Evolutionary conservation across 768 basidiomycete species (phyloP), one percentile per base, ranked within the genome.

Genomic region (Phlegmacium glaucopus): DNA sequence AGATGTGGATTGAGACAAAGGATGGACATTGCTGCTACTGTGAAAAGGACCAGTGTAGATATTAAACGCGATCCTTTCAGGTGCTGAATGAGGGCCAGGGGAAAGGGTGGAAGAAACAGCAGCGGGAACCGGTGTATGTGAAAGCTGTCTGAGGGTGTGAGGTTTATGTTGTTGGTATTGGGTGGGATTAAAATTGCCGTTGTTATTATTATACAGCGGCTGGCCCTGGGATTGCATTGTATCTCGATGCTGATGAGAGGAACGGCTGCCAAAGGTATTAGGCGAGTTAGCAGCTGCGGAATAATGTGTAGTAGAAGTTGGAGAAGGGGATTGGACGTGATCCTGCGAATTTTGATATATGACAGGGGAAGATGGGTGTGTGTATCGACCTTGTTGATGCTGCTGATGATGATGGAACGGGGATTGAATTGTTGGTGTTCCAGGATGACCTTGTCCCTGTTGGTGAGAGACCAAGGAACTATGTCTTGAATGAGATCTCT

Each of bases 1-100:
- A 39, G 30, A 7, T 32, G 15, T 37, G 15, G 45, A 17, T 57
- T 49, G 22, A 46, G 52, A 6, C 52, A 51, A 5, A 54, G 48
- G 2, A 49, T 57, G 37, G 56, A 44, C 9, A 52, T 51, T 39
- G 12, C 39, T 35, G 6, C 45, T 37, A 17, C 49, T 44, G 28
- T 16, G 27, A n/a, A 39, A n/a, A 16, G 58, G 43, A 1, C 54
- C 57, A 6, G 52, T 53, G 36, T 60, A 62, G 15, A 64, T 60
- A 6, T 59, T 58, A 32, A 91, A 91, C 4, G 82, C 88, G 27
- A 90, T 72, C 45, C 87, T 78, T 11, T 85, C 86, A 0, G 88
- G 87, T 0, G 88, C 86, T 11, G 87, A 88, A 30, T 70, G 70
- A 0, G 77, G 54, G 32, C 32, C 32, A 11, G 6, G 3, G 3